phyloP scores from a whole-genome alignment of 345 rosid species.

The Bruguiera parviflora region DNA sequence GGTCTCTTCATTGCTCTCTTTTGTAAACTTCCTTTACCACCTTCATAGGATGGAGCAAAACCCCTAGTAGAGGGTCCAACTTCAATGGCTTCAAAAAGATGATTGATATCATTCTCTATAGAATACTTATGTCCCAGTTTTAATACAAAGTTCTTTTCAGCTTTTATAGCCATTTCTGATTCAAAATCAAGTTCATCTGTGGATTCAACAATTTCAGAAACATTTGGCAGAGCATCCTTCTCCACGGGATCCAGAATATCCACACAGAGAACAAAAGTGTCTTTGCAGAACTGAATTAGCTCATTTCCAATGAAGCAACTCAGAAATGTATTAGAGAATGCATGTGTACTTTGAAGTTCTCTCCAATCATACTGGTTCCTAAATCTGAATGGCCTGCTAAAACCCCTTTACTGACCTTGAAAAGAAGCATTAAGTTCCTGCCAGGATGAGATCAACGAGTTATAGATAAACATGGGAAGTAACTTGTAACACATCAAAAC shows the following conservation, averaged over 20 bases:
- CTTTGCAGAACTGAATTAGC: constrained; percentile 27
- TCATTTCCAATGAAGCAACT: constrained; percentile 34
- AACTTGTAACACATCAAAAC: not conserved
- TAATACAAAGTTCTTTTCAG: constrained; percentile 22
- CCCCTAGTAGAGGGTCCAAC: constrained; percentile 42
- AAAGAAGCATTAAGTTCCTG: constrained; percentile 35
- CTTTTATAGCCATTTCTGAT: constrained; percentile 23
- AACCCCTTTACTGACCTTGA: constrained; percentile 18
- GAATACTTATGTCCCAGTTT: constrained; percentile 44
- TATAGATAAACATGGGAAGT: constrained; percentile 1
- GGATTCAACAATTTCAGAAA: constrained; percentile 59
- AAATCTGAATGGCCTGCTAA: constrained; percentile 14
- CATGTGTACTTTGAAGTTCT: constrained; percentile 15
- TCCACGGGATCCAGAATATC: constrained; percentile 14
- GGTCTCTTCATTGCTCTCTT: constrained; percentile 76
- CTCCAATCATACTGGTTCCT: constrained; percentile 33
- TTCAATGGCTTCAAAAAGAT: constrained; percentile 61
- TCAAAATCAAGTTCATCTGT: constrained; percentile 34
- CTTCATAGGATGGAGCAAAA: constrained; percentile 24
- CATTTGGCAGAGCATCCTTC: constrained; percentile 39
- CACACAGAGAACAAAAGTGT: constrained; percentile 5
- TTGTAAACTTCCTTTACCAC: constrained; percentile 36
- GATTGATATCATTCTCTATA: constrained; percentile 68
- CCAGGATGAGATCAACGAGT: constrained; percentile 14
- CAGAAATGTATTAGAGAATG: constrained; percentile 17